phyloP scores from a whole-genome alignment of 2,329 filamentous ascomycete genomes.

The Diaporthe destruens region DNA sequence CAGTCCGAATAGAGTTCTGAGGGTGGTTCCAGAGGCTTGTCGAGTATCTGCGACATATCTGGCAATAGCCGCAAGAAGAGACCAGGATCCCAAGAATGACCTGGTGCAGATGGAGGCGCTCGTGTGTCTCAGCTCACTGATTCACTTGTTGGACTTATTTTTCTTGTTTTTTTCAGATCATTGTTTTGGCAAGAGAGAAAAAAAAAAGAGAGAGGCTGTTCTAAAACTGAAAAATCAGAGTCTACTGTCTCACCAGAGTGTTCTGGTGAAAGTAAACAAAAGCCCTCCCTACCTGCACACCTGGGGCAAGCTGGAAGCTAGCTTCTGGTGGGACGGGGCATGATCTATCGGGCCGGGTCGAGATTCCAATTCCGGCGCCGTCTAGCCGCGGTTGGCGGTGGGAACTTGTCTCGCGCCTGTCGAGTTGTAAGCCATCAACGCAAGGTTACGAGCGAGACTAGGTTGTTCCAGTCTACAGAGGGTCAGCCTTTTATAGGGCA shows the following conservation, averaged over 20 bases:
- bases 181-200: background rate
- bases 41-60: background rate
- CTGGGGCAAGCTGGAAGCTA: too few relatives aligned
- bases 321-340: background rate
- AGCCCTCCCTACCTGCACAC: background rate
- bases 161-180: background rate
- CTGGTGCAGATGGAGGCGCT: background rate
- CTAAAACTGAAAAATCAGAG: background rate
- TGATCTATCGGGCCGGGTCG: background rate
- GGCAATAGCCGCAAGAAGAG: background rate
- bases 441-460: background rate
- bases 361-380: background rate
- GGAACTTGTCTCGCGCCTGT: background rate
- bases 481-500: background rate
- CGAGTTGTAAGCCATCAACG: background rate
- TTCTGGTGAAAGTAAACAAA: conserved; percentile 10
- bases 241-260: conserved; percentile 2
- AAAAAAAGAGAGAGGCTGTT: background rate
- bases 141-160: background rate
- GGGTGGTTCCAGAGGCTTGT: background rate
- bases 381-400: background rate
- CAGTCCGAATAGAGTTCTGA: background rate
- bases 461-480: background rate
- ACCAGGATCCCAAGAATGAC: background rate
- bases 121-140: background rate